These are phyloP conservation scores for Brassica cretica DNA, from an alignment of 345 rosid genomes.

Conservation along the genomic window DNA sequence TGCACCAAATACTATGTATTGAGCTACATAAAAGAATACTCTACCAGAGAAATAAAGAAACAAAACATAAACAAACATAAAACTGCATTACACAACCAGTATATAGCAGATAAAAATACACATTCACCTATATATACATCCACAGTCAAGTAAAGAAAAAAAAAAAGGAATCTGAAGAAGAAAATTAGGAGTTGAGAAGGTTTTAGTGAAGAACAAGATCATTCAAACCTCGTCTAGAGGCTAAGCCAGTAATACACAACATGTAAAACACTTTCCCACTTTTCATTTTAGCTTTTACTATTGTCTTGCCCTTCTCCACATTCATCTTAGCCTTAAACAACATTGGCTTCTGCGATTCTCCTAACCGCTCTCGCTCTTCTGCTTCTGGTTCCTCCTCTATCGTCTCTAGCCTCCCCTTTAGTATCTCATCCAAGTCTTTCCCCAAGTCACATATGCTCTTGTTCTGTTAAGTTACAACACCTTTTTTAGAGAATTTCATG, in stretches of 20 bases:
- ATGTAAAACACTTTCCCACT: constrained; percentile 42
- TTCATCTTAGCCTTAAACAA: constrained; percentile 34
- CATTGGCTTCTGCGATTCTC: constrained; percentile 30
- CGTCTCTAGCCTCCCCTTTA: constrained; percentile 41
- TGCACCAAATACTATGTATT: constrained; percentile 2
- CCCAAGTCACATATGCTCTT: constrained; percentile 34
- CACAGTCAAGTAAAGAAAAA: constrained; percentile 18
- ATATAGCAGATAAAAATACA: constrained; percentile 21
- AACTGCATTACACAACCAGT: constrained; percentile 26
- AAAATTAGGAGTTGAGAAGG: constrained; percentile 5
- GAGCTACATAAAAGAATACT: constrained; percentile 1
- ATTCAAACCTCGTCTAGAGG: constrained; percentile 34
- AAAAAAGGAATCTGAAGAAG: constrained; percentile 16
- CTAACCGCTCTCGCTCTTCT: constrained; percentile 29
- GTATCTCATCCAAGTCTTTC: constrained; percentile 40
- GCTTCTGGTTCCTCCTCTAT: constrained; percentile 42
- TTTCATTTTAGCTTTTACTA: constrained; percentile 38
- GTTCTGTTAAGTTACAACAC: constrained; percentile 26
- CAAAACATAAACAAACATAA: constrained; percentile 12
- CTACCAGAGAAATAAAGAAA: neutral
- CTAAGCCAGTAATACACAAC: constrained; percentile 39
- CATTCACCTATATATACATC: constrained; percentile 24
- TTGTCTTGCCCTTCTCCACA: constrained; percentile 38
- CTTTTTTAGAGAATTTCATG: neutral
- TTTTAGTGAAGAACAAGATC: constrained; percentile 39